Base-by-base conservation (phyloP, 2,329 filamentous ascomycete species). In the Trichoderma hamatum region DNA sequence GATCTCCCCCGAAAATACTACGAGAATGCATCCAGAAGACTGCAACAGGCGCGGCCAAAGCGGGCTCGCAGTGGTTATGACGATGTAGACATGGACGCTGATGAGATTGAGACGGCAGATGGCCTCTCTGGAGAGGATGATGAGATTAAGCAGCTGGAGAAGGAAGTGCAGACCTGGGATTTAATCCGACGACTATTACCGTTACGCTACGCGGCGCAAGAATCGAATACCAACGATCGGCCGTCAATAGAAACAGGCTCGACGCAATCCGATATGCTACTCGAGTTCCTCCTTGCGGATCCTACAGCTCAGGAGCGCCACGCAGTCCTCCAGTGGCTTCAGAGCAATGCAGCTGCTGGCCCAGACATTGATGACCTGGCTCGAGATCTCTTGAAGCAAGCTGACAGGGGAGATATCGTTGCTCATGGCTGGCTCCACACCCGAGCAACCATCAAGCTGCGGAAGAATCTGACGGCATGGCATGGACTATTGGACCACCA, bases 381-480 rank as follows among this genome's bases (percentile, higher is more conserved):
- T 62, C 86, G 89, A 64, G 90, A 95, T 68, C 85, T 94, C 66
- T 91, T 94, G 77, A 85, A 89, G 70, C 89, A 89, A 71, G 91
- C 92, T 14, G 92, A 95, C 70, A 85, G 92, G 74, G 91, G 92
- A 11, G 92, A 94, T 61, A 89, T 94, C 11, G 92, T 96, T 82
- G 89, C 92, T 32, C 90, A 94, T 77, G 95, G 95, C 51, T 97
- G 94, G 92, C 88, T 97, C 71, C 93, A 97, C 78, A 97, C 96
- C 0, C 92, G 94, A 72, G 89, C 92, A 69, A 90, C 90, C 59
- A 93, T 99, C 80, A 99, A 99, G 82, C 87, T 92, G 68, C 89
- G 93, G 77, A 99, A 98, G 82, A 89, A 91, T 69, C 82, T 96
- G 72, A 87, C 92, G 70, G 87, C 88, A 32, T 90, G 87, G 84